Evolutionary conservation across 169 alveolate species (phyloP).

Genomic region (Plasmodium relictum): DNA sequence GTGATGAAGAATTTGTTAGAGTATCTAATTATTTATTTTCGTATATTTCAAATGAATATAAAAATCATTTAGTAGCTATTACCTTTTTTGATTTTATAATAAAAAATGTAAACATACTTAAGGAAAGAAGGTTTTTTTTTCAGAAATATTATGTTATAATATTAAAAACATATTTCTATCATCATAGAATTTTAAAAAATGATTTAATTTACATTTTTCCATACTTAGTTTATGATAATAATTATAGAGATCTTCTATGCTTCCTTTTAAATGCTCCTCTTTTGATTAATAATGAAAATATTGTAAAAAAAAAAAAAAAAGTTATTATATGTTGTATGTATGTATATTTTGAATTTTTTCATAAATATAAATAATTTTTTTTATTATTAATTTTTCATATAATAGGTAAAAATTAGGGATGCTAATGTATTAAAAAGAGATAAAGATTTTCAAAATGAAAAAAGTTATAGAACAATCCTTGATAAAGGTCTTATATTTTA

Average conservation of each 20-base stretch:
- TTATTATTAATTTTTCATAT: too few species aligned
- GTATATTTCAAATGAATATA: conserved; percentile 23
- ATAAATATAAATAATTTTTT: too few species aligned
- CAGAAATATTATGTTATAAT: conserved; percentile 24
- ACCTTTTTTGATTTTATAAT: conserved; percentile 56
- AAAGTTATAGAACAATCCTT: too few species aligned
- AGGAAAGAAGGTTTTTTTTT: conserved; percentile 34
- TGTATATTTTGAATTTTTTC: background rate
- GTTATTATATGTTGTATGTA: background rate
- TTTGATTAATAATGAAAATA: conserved; percentile 7
- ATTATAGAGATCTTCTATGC: conserved; percentile 37
- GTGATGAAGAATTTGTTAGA: conserved; percentile 18
- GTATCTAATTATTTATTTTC: conserved; percentile 49
- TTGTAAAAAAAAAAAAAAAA: conserved; percentile 15
- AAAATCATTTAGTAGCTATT: conserved; percentile 34
- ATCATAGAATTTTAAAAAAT: conserved; percentile 40
- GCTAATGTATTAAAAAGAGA: background rate
- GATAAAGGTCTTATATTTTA: too few species aligned
- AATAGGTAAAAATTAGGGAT: background rate
- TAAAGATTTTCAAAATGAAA: too few species aligned
- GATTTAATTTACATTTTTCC: conserved; percentile 49
- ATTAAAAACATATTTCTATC: conserved; percentile 33
- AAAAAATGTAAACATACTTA: conserved; percentile 23
- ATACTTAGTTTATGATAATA: conserved; percentile 25
- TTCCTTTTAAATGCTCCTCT: conserved; percentile 35